Conservation (phyloP, 768 basidiomycete genomes). For the Amanita subjunquillea region DNA sequence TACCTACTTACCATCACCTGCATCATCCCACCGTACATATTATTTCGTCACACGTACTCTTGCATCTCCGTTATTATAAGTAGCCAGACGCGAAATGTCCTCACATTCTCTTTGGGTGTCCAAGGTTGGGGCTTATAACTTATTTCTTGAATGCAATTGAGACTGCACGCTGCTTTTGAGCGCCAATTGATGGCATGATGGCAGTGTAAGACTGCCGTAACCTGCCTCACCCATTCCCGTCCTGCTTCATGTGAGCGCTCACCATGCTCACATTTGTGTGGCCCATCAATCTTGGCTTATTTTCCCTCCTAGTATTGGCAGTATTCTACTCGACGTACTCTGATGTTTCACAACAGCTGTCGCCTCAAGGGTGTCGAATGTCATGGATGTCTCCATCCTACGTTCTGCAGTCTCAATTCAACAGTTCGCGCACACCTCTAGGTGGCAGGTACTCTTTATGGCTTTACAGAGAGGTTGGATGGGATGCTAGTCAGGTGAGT, state of each 20-base stretch:
- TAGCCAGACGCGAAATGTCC: constrained; percentile 4
- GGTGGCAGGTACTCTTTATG: constrained; percentile 74
- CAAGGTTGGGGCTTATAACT: not conserved
- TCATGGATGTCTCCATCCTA: constrained; percentile 95
- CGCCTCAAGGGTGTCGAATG: constrained; percentile 92
- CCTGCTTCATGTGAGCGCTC: constrained; percentile 8
- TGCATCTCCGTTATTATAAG: constrained; percentile 8
- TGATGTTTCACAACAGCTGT: constrained; percentile 41
- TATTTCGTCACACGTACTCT: constrained; percentile 4
- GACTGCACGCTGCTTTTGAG: not conserved
- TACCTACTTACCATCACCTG: constrained; percentile 11
- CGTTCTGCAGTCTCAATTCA: constrained; percentile 56
- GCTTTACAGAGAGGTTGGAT: constrained; percentile 83
- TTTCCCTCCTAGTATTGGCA: constrained; percentile 3
- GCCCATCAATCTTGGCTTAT: constrained; percentile 4
- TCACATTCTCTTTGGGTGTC: not conserved
- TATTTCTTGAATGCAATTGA: constrained; percentile 2
- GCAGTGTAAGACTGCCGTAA: not conserved
- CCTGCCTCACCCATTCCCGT: not conserved
- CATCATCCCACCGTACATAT: constrained; percentile 12
- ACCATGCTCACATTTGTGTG: constrained; percentile 2
- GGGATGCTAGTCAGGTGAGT: constrained; percentile 61
- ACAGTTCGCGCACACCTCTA: constrained; percentile 61
- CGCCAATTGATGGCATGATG: not conserved
- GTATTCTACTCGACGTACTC: constrained; percentile 31